Evolutionary conservation across 768 basidiomycete species (phyloP).

Genomic region (Tylopilus rubrobrunneus): DNA sequence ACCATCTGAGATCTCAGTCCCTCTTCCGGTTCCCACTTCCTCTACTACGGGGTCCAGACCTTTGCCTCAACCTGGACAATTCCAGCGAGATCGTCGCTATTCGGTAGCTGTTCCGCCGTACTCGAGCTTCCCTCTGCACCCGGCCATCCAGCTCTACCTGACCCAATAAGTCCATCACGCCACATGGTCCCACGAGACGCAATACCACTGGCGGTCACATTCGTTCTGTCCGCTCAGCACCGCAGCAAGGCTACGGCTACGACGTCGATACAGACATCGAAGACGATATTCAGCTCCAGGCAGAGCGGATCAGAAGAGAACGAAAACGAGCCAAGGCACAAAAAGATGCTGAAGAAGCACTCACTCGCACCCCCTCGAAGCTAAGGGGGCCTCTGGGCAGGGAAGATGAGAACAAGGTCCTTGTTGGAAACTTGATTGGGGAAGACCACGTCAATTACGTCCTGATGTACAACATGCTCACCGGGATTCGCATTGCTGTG

Average conservation of each 20-base stretch:
- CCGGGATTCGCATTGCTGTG: constrained; percentile 93
- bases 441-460: constrained; percentile 99
- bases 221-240: constrained; percentile 27
- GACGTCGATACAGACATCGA: constrained; percentile 39
- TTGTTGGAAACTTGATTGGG: constrained; percentile 96
- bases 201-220: constrained; percentile 65
- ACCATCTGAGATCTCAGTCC: constrained; percentile 16
- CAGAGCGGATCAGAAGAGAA: constrained; percentile 81
- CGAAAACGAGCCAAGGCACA: constrained; percentile 70
- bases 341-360: constrained; percentile 57
- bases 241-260: constrained; percentile 34
- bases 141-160: constrained; percentile 23
- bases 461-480: constrained; percentile 99
- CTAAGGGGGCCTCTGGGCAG: constrained; percentile 21
- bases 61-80: constrained; percentile 30
- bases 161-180: constrained; percentile 15
- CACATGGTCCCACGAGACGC: constrained; percentile 52
- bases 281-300: constrained; percentile 78
- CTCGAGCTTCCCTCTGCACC: constrained; percentile 30
- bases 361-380: constrained; percentile 34
- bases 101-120: constrained; percentile 28
- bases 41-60: constrained; percentile 26
- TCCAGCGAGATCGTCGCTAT: constrained; percentile 29
- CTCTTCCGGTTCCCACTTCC: background rate
- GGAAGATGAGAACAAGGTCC: constrained; percentile 50